These are phyloP conservation scores for Ambrosia artemisiifolia DNA, from an alignment of 129 eudicot species.

Conservation along the genomic window DNA sequence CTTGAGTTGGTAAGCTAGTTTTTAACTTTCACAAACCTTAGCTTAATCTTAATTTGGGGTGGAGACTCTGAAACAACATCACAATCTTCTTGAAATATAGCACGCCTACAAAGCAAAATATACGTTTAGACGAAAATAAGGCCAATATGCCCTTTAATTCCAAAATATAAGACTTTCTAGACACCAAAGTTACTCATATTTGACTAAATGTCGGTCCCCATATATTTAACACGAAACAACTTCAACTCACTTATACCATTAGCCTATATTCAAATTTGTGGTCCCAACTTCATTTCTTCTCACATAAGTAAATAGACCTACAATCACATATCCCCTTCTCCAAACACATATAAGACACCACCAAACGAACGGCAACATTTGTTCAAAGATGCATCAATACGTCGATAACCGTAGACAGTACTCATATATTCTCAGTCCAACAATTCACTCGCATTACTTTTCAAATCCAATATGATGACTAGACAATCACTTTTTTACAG, in stretches of 20 bases:
- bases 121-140: slow-evolving; percentile 9
- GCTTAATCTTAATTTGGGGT: slow-evolving; percentile 65
- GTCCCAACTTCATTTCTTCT: not conserved
- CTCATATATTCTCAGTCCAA: not conserved
- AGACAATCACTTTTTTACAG: too few species aligned
- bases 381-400: not conserved
- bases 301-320: slow-evolving; percentile 7
- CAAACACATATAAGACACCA: slow-evolving; percentile 13
- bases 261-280: not conserved
- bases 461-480: too few species aligned
- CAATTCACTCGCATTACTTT: slow-evolving; percentile 4
- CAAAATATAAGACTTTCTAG: slow-evolving; percentile 1
- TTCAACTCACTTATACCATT: not conserved
- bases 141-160: slow-evolving; percentile 1
- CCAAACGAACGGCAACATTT: not conserved
- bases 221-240: not conserved
- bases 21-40: slow-evolving; percentile 53
- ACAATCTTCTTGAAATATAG: slow-evolving; percentile 97
- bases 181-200: slow-evolving; percentile 3
- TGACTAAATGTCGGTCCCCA: slow-evolving; percentile 4
- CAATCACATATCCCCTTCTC: not conserved
- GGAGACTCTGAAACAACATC: slow-evolving; percentile 69
- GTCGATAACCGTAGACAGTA: not conserved
- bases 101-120: slow-evolving; percentile 48
- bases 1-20: slow-evolving; percentile 6